A percentile compares a stretch with the other conserved stretches of the same genome.
Evolutionary conservation across 805 yeast species (phyloP).

Genomic region (Starmera dryadoides): DNA sequence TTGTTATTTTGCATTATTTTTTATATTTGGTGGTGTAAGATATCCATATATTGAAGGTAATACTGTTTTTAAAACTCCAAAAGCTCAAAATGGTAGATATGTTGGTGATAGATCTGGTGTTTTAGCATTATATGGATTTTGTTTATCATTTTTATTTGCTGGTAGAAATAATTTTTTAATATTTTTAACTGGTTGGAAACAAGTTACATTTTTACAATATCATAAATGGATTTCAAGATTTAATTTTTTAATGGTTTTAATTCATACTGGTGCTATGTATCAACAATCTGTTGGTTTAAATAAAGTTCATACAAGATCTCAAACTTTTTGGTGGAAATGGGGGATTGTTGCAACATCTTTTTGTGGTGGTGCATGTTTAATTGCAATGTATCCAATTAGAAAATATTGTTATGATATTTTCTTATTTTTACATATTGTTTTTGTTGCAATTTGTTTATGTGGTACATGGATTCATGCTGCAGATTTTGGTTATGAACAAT

Average conservation of each 20-base stretch:
- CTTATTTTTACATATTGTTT: constrained; percentile 43
- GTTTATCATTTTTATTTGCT: constrained; percentile 52
- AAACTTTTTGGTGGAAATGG: constrained; percentile 11
- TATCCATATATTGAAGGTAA: constrained; percentile 10
- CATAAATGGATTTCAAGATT: constrained; percentile 61
- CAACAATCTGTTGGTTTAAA: constrained; percentile 13
- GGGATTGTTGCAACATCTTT: constrained; percentile 14
- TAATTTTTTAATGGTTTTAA: constrained; percentile 20
- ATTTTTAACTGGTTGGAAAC: constrained; percentile 58
- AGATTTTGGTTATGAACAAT: constrained; percentile 43
- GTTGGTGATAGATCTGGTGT: constrained; percentile 20
- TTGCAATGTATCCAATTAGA: constrained; percentile 37
- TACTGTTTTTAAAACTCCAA: constrained; percentile 12
- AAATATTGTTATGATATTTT: constrained; percentile 53
- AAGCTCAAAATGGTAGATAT: constrained; percentile 17
- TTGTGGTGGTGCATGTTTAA: constrained; percentile 5
- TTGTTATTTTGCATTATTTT: constrained; percentile 22
- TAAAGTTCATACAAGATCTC: constrained; percentile 6
- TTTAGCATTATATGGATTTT: constrained; percentile 30
- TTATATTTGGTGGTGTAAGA: constrained; percentile 11
- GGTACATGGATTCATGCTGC: constrained; percentile 53
- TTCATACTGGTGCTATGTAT: constrained; percentile 17
- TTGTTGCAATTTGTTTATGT: constrained; percentile 45
- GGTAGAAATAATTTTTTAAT: constrained; percentile 67
- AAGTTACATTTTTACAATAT: constrained; percentile 51